Base-by-base conservation (phyloP, 495 filamentous ascomycete genomes). In the Penicillium atrosanguineum region DNA sequence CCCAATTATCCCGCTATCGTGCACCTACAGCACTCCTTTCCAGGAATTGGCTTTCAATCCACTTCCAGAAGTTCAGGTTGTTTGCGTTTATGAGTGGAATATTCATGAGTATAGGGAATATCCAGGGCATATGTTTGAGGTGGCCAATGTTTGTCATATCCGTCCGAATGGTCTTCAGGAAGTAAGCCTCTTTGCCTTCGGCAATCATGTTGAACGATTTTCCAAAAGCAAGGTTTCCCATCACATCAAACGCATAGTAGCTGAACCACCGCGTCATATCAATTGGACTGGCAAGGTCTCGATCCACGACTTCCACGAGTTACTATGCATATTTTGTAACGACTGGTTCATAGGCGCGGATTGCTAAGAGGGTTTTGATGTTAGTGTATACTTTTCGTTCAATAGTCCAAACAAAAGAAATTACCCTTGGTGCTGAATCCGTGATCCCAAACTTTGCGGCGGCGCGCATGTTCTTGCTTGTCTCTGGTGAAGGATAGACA, bases 171-270 rank as follows among this genome's bases (percentile, higher is more conserved):
- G 61, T 47, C 11, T 53, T 60, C 5, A 74, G 44, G 7, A 65
- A 59, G n/a, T 61, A 69, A 50, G 69, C 65, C 36, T 69, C 68
- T 38, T 68, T 46, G 14, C 62, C 53, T 34, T 66, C 57, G 21
- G 58, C 43, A 0, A 82, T 57, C 76, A 77, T 78, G 41, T 70
- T 64, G 55, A 80, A 81, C 7, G 69, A 69, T 34, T 69, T 63
- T 11, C 71, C 76, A 49, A 82, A 81, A 0, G 76, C 65, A 1
- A 83, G 55, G 55, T 80, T 74, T 0, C 75, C 76, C 75, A 83
- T 80, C 12, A 81, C 67, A 44, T 83, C 79, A 43, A 81, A 81
- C 26, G 64, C 61, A 50, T 71, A 79, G 52, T 67, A 76, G 41
- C 69, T 71, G 46, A 80, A 73, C 74, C 73, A 79, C 11, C 65